phyloP scores from a whole-genome alignment of 164 flowering plant species.

The Vitis riparia region DNA sequence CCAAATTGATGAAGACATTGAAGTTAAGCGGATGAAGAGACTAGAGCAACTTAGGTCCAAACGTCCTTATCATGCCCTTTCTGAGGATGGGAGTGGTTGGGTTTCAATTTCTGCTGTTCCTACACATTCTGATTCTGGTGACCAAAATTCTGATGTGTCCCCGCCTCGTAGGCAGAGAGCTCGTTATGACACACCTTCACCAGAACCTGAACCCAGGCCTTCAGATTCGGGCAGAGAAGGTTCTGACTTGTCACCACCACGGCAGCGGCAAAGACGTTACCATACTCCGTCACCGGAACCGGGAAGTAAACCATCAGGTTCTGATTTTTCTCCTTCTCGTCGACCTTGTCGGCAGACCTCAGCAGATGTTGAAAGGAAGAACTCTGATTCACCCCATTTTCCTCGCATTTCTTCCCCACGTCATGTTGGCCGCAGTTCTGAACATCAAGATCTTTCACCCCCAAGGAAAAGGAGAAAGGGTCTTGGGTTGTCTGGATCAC shows the following conservation, averaged over 20 bases:
- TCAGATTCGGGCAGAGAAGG: slow-evolving; percentile 1
- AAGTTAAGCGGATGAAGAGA: slow-evolving; percentile 83
- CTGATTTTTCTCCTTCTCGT: slow-evolving; percentile 33
- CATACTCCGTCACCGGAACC: slow-evolving; percentile 6
- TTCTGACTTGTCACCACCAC: slow-evolving; percentile 7
- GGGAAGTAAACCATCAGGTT: not conserved
- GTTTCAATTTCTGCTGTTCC: slow-evolving; percentile 52
- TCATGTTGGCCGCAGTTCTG: too few relatives aligned
- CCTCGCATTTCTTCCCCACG: too few relatives aligned
- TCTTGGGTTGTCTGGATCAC: slow-evolving; percentile 12
- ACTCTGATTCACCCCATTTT: too few relatives aligned
- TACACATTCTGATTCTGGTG: slow-evolving; percentile 5
- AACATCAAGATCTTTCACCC: slow-evolving; percentile 44
- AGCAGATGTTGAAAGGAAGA: too few relatives aligned
- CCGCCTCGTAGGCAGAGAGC: slow-evolving; percentile 43
- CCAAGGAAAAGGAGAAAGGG: slow-evolving; percentile 40
- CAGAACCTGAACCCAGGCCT: slow-evolving; percentile 16
- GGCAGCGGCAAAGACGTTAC: not conserved
- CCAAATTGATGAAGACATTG: slow-evolving; percentile 79
- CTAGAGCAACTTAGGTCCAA: slow-evolving; percentile 58
- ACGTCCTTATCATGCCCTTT: slow-evolving; percentile 64
- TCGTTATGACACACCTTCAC: slow-evolving; percentile 45
- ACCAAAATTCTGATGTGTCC: slow-evolving; percentile 38
- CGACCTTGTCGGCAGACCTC: slow-evolving; percentile 7
- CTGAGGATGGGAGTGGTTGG: slow-evolving; percentile 99